phyloP scores from a whole-genome alignment of 768 basidiomycete genomes.

The Hortiboletus flavorubellus region DNA sequence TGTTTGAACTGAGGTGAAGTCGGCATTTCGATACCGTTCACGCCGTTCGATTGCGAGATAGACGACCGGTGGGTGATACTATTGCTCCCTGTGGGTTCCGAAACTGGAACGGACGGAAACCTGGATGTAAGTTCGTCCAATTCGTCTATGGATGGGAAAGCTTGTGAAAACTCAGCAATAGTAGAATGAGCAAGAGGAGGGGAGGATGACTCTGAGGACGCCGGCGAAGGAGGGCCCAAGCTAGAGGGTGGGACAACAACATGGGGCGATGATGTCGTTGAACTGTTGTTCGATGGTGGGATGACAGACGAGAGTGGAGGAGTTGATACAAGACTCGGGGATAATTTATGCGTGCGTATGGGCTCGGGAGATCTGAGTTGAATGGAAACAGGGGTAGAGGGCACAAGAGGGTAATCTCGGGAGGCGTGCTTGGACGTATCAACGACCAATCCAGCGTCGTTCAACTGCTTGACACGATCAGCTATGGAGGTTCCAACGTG shows the following conservation, averaged over 20 bases:
- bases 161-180: constrained; percentile 56
- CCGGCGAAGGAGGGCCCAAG: constrained; percentile 74
- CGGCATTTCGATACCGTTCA: constrained; percentile 29
- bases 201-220: constrained; percentile 65
- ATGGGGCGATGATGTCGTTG: constrained; percentile 49
- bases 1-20: constrained; percentile 30
- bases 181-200: constrained; percentile 42
- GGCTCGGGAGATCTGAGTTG: constrained; percentile 31
- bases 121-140: constrained; percentile 54
- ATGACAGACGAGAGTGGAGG: constrained; percentile 13
- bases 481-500: constrained; percentile 69
- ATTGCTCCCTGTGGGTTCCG: constrained; percentile 37
- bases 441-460: constrained; percentile 66
- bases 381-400: constrained; percentile 27
- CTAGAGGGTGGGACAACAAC: constrained; percentile 66
- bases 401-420: constrained; percentile 45
- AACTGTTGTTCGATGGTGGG: constrained; percentile 27
- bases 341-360: constrained; percentile 37
- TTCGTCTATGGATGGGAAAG: constrained; percentile 79
- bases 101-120: constrained; percentile 48
- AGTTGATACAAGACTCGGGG: constrained; percentile 34
- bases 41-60: constrained; percentile 30
- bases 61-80: constrained; percentile 7
- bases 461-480: constrained; percentile 74
- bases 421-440: constrained; percentile 56